Percentiles rank a stretch among this genome's conserved stretches.
Conservation (phyloP, 768 basidiomycete species). For the Agrocybe pediades region DNA sequence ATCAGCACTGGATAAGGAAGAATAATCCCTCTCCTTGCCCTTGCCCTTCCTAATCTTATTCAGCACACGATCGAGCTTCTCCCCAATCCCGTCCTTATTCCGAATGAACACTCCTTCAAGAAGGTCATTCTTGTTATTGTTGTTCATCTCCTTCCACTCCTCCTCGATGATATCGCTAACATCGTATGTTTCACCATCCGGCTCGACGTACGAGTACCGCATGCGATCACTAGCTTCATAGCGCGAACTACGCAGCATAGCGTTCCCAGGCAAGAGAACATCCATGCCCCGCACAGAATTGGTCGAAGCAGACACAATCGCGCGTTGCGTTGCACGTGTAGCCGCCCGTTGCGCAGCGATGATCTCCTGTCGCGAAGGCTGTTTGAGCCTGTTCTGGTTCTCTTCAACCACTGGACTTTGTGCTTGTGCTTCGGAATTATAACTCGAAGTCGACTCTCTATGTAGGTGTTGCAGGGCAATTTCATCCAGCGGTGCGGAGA, state of each 20-base stretch:
- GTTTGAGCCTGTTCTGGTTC: constrained; percentile 30
- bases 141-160: constrained; percentile 67
- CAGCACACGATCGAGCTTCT: constrained; percentile 74
- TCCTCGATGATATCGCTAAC: constrained; percentile 93
- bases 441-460: constrained; percentile 68
- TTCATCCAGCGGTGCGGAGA: constrained; percentile 81
- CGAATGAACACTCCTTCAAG: constrained; percentile 65
- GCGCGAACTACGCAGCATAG: constrained; percentile 81
- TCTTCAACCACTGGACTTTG: constrained; percentile 21
- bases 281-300: constrained; percentile 90
- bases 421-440: constrained; percentile 48
- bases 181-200: constrained; percentile 89
- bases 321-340: constrained; percentile 81
- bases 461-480: constrained; percentile 75
- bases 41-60: constrained; percentile 74
- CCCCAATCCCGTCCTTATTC: constrained; percentile 60
- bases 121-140: constrained; percentile 53
- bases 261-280: constrained; percentile 82
- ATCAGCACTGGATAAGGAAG: constrained; percentile 18
- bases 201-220: constrained; percentile 92
- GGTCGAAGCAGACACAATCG: constrained; percentile 77
- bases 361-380: constrained; percentile 78
- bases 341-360: constrained; percentile 92
- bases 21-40: constrained; percentile 38
- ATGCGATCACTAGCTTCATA: constrained; percentile 71